These are phyloP conservation scores for Aechmea fasciata DNA, from an alignment of 176 grass and related monocot genomes.

Conservation along the genomic window DNA sequence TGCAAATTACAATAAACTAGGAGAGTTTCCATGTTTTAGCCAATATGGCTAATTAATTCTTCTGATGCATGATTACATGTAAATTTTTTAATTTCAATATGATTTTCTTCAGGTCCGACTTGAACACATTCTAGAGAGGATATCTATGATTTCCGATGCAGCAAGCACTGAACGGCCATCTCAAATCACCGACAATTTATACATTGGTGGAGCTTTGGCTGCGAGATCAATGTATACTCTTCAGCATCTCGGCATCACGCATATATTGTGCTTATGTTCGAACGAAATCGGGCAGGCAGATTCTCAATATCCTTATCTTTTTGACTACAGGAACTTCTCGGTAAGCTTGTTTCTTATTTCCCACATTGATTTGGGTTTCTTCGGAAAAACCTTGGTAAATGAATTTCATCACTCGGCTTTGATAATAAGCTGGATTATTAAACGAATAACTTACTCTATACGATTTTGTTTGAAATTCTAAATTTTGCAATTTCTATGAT, in stretches of 20 bases:
- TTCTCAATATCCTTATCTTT: constrained; percentile 58
- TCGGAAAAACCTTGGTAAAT: neutral
- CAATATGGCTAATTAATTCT: neutral
- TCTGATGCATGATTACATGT: constrained; percentile 3
- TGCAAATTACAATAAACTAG: too few species aligned
- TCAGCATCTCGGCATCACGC: constrained; percentile 62
- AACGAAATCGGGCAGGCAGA: constrained; percentile 94
- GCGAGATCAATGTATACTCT: constrained; percentile 84
- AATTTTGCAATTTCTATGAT: neutral
- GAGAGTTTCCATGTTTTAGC: too few species aligned
- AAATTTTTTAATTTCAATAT: neutral
- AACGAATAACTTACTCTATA: too few species aligned
- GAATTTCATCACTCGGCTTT: neutral
- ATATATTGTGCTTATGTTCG: constrained; percentile 84
- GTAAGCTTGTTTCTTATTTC: constrained; percentile 32
- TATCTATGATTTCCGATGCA: constrained; percentile 88
- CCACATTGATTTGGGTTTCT: neutral
- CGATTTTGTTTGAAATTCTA: neutral
- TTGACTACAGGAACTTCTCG: constrained; percentile 80
- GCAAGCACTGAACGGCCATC: constrained; percentile 81
- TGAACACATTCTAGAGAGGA: constrained; percentile 95
- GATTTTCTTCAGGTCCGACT: constrained; percentile 62
- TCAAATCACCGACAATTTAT: constrained; percentile 63
- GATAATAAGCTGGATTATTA: too few species aligned
- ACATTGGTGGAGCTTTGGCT: constrained; percentile 84